These are phyloP conservation scores for Plasmodium cynomolgi DNA, from an alignment of 169 alveolate species.

Conservation along the genomic window DNA sequence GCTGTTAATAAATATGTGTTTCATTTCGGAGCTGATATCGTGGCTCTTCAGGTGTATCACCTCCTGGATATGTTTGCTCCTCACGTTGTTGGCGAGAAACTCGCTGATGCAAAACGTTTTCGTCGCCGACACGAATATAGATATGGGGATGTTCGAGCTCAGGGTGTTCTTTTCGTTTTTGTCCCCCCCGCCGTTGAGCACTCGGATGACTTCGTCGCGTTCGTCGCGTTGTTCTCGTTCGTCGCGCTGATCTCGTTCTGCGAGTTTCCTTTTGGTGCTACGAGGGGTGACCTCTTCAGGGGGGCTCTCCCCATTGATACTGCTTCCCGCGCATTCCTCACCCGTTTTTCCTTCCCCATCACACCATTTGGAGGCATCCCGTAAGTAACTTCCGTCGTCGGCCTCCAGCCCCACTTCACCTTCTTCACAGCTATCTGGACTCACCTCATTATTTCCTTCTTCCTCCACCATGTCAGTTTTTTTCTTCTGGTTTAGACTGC, in stretches of 20 bases:
- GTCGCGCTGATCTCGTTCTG: not conserved
- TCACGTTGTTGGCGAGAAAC: conserved; percentile 57
- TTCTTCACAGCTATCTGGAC: not conserved
- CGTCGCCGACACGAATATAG: conserved; percentile 71
- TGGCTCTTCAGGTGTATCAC: conserved; percentile 63
- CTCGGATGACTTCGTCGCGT: not conserved
- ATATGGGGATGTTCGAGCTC: conserved; percentile 54
- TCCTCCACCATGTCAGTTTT: not conserved
- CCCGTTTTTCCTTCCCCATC: not conserved
- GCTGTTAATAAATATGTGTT: conserved; percentile 73
- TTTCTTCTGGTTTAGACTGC: not conserved
- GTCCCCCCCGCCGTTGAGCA: not conserved
- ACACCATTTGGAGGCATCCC: not conserved
- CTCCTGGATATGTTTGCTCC: conserved; percentile 68
- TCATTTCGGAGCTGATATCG: conserved; percentile 29
- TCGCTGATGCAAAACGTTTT: conserved; percentile 65
- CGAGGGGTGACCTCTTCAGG: not conserved
- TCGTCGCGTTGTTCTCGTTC: not conserved
- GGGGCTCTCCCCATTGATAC: not conserved
- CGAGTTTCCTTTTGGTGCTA: not conserved
- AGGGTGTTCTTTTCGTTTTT: conserved; percentile 57
- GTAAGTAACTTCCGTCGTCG: not conserved
- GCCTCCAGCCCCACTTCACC: not conserved
- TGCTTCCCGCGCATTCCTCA: not conserved
- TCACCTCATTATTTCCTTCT: not conserved